Conservation (phyloP, 2,329 filamentous ascomycete genomes). For the Fonsecaea monophora region DNA sequence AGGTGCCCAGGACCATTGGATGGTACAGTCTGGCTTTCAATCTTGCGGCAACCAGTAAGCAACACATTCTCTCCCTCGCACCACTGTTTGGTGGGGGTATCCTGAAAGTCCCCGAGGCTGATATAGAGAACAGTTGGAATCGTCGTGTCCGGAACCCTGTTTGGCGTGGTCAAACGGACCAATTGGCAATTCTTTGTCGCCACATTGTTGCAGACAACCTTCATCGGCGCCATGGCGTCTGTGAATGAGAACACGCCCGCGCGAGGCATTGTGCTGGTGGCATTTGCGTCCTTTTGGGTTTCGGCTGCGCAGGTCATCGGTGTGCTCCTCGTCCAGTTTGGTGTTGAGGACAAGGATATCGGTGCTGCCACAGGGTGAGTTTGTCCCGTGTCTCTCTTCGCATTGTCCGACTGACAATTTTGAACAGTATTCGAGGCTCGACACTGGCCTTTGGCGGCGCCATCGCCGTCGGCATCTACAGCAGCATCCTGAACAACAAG, state of each 20-base stretch:
- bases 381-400: background rate
- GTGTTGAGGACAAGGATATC: slow-evolving; percentile 15
- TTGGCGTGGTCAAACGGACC: background rate
- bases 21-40: slow-evolving; percentile 22
- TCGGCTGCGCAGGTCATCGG: slow-evolving; percentile 4
- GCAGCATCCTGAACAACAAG: background rate
- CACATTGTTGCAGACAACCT: background rate
- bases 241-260: slow-evolving; percentile 18
- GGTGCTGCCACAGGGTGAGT: slow-evolving; percentile 20
- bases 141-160: background rate
- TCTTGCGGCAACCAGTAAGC: slow-evolving; percentile 1
- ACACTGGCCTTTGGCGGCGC: slow-evolving; percentile 1
- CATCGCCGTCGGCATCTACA: slow-evolving; percentile 11
- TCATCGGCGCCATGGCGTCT: slow-evolving; percentile 10
- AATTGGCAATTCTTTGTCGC: slow-evolving; percentile 10
- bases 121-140: background rate
- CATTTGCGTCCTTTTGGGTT: slow-evolving; percentile 6
- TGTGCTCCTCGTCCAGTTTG: slow-evolving; percentile 10
- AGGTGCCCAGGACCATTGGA: slow-evolving; percentile 3
- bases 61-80: too few species aligned
- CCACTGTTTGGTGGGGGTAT: too few species aligned
- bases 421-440: background rate
- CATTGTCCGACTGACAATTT: background rate
- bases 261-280: slow-evolving; percentile 12
- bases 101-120: too few species aligned